These are phyloP conservation scores for Fraxinus excelsior DNA, from an alignment of 257 asterid species.

Conservation along the genomic window DNA sequence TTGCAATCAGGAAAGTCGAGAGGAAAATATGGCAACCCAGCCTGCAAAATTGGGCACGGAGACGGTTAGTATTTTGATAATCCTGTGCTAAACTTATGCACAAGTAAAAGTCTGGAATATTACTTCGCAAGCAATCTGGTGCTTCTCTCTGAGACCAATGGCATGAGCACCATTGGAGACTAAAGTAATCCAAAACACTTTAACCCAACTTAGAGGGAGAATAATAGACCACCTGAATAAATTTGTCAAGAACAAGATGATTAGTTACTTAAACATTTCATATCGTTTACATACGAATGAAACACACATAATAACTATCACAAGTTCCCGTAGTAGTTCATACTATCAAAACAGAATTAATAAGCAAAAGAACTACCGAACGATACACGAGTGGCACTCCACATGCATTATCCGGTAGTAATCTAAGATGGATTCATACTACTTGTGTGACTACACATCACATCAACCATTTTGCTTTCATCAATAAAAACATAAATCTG, in stretches of 20 bases:
- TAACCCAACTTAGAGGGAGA: conserved; percentile 86
- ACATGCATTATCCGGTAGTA: neutral
- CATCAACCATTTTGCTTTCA: neutral
- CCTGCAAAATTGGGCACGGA: conserved; percentile 46
- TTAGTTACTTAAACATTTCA: conserved; percentile 18
- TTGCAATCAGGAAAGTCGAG: conserved; percentile 77
- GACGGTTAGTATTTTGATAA: neutral
- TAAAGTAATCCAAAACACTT: conserved; percentile 69
- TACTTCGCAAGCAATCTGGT: conserved; percentile 81
- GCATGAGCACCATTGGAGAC: conserved; percentile 75
- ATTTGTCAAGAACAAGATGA: conserved; percentile 23
- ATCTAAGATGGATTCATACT: neutral
- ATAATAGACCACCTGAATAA: conserved; percentile 74
- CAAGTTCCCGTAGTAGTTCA: neutral
- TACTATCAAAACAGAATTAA: conserved; percentile 1
- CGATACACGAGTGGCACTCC: conserved; percentile 6
- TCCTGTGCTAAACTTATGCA: neutral
- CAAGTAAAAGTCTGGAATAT: conserved; percentile 20
- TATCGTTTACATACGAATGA: conserved; percentile 10
- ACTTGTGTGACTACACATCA: neutral
- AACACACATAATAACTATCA: conserved; percentile 9
- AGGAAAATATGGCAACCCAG: conserved; percentile 78
- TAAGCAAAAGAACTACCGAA: neutral
- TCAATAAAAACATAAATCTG: neutral
- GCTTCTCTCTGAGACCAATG: conserved; percentile 83